Percentiles rank a stretch among this genome's conserved stretches.
These are phyloP conservation scores for Sarocladiaceae sp. DNA, from an alignment of 2,329 filamentous ascomycete genomes.

Conservation along the genomic window DNA sequence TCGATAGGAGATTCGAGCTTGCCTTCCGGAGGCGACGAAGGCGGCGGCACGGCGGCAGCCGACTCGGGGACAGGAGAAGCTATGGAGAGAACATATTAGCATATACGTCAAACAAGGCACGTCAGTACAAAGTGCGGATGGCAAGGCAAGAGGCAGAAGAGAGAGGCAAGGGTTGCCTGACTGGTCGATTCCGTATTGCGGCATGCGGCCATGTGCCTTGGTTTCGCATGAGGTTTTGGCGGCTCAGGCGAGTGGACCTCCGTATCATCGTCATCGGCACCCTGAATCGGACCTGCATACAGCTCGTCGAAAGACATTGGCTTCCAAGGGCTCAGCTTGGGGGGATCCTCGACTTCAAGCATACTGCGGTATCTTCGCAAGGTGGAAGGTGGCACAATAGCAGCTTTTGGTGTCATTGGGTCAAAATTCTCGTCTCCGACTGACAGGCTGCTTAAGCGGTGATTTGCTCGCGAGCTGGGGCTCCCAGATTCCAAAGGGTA, in stretches of 20 bases:
- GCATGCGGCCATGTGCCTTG: neutral
- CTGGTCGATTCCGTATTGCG: neutral
- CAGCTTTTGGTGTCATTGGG: neutral
- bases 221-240: neutral
- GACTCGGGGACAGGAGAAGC: slow-evolving; percentile 34
- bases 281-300: slow-evolving; percentile 21
- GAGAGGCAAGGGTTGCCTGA: neutral
- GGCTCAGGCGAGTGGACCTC: neutral
- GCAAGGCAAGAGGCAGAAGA: slow-evolving; percentile 13
- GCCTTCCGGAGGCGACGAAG: slow-evolving; percentile 36
- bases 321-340: slow-evolving; percentile 37
- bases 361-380: slow-evolving; percentile 45
- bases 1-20: slow-evolving; percentile 25
- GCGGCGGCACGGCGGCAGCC: slow-evolving; percentile 37
- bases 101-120: neutral
- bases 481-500: neutral
- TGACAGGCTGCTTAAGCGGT: slow-evolving; percentile 21
- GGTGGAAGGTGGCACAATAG: slow-evolving; percentile 12
- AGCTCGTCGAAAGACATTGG: slow-evolving; percentile 45
- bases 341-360: slow-evolving; percentile 47
- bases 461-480: neutral
- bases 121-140: slow-evolving; percentile 7
- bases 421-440: slow-evolving; percentile 14
- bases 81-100: slow-evolving; percentile 35
- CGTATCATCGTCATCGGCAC: neutral